phyloP scores from a whole-genome alignment of 805 yeast genomes.

The Kodamaea laetipori region DNA sequence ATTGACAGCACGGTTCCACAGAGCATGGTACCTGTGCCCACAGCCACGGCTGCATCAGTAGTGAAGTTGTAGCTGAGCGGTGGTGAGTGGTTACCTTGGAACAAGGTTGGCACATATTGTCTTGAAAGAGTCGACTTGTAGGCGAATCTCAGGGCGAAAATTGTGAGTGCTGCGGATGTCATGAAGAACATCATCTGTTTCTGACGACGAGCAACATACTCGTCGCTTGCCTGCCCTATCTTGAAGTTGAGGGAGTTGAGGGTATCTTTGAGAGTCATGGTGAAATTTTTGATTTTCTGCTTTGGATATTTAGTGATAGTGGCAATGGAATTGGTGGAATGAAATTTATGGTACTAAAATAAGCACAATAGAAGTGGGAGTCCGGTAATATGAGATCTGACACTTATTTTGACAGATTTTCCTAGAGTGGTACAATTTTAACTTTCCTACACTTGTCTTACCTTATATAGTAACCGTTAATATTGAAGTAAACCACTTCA shows the following conservation, averaged over 20 bases:
- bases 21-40: constrained; percentile 74
- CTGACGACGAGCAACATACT: constrained; percentile 63
- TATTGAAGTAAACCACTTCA: too few relatives aligned
- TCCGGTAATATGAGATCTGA: too few relatives aligned
- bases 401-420: too few relatives aligned
- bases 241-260: constrained; percentile 20
- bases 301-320: background rate
- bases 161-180: constrained; percentile 70
- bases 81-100: constrained; percentile 83
- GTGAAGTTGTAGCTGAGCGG: constrained; percentile 76
- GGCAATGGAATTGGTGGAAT: too few relatives aligned
- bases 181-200: constrained; percentile 72
- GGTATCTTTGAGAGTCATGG: background rate
- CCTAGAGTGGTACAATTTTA: too few relatives aligned
- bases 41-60: constrained; percentile 83
- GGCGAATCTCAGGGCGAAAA: constrained; percentile 72
- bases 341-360: too few relatives aligned
- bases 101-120: constrained; percentile 72
- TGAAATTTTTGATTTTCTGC: background rate
- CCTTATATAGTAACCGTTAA: too few relatives aligned
- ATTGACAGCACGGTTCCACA: constrained; percentile 74
- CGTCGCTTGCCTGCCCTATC: constrained; percentile 40
- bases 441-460: too few relatives aligned
- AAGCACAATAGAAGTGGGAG: too few relatives aligned
- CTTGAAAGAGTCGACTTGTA: constrained; percentile 72